Base-by-base conservation (phyloP, 1,139 yeast species). In the Sugiyamaella neomexicana region DNA sequence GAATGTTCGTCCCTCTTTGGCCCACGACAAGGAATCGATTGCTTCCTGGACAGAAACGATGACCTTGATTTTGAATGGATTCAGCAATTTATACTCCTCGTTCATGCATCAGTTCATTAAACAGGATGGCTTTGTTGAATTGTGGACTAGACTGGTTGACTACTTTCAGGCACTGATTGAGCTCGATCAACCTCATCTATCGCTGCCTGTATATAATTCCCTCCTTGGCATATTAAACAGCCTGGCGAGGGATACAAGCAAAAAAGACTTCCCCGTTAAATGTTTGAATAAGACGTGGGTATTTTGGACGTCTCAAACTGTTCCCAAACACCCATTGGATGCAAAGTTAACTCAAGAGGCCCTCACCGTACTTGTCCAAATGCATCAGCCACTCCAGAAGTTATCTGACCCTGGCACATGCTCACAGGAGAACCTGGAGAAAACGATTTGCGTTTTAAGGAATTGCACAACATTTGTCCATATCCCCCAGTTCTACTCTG, bases 251-350 rank as follows among this genome's bases (percentile, higher is more conserved):
- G 57, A 51, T 23, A 15, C 16, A 13, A 27, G 12, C 12, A 13
- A 23, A 1, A 13, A 10, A 1, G 27, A 13, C 13, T 55, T 75
- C 5, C 75, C 82, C 0, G 47, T 52, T 0, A 72, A 65, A 2
- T 70, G 82, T 7, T 62, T 79, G 32, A 71, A 75, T 4, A 64
- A 74, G 34, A 69, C 83, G 2, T 86, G 82, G 67, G 69, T 75
- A 0, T 84, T 87, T 58, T 90, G 96, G 96, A 68, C 77, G 1
- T 63, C 72, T 1, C 80, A 84, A 76, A 41, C 53, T 64, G 60
- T 74, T 64, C 55, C 73, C 68, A 61, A 66, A 69, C 48, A 66
- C 60, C 55, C 58, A 6, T 46, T 52, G 1, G 66, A 63, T 29
- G 58, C 66, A 9, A 67, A 68, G 52, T 49, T 58, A 16, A 60